Evolutionary conservation across 169 alveolate species (phyloP).

Genomic region (Eimeria necatrix): DNA sequence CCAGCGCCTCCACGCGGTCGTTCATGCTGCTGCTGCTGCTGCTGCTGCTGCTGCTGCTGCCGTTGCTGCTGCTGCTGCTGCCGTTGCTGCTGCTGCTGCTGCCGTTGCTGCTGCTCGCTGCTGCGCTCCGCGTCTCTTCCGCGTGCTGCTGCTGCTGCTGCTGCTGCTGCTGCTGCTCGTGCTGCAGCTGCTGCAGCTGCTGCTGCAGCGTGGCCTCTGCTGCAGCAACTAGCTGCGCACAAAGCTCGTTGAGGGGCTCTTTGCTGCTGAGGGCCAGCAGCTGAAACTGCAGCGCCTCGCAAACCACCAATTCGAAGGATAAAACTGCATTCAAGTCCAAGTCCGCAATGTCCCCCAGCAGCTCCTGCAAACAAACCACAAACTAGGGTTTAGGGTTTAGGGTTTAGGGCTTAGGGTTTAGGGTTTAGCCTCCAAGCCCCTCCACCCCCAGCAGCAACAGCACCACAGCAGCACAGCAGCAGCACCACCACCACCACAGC

Average conservation of each 20-base stretch:
- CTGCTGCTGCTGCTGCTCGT: not conserved
- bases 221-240: not conserved
- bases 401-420: not conserved
- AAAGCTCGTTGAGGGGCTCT: slow-evolving; percentile 15
- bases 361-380: not conserved
- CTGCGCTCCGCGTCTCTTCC: not conserved
- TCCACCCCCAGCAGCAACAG: not conserved
- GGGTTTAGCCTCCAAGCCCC: too few relatives aligned
- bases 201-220: not conserved
- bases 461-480: not conserved
- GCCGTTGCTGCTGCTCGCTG: not conserved
- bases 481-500: not conserved
- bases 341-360: slow-evolving; percentile 54
- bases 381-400: not conserved
- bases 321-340: slow-evolving; percentile 52
- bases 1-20: not conserved
- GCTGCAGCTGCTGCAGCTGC: not conserved
- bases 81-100: not conserved
- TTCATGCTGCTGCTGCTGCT: not conserved
- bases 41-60: not conserved
- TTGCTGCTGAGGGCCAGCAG: slow-evolving; percentile 33
- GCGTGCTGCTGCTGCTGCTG: not conserved
- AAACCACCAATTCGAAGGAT: slow-evolving; percentile 14
- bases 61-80: not conserved
- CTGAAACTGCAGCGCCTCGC: slow-evolving; percentile 50